These are phyloP conservation scores for Nemania sp. DNA, from an alignment of 2,329 filamentous ascomycete species.

Conservation along the genomic window DNA sequence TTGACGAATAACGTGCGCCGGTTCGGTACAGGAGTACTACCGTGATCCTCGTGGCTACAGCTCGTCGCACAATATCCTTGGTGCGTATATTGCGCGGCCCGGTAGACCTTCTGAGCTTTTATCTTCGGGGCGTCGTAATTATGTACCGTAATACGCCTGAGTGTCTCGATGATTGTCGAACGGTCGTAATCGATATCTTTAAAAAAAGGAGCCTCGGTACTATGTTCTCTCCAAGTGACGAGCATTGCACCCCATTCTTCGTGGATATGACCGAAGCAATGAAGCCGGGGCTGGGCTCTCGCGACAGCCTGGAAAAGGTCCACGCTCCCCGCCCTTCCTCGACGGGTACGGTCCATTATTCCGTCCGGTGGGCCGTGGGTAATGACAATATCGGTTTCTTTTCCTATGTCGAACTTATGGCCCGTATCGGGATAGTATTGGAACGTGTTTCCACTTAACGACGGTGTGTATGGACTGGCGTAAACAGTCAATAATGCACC, in stretches of 20 bases:
- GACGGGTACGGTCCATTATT: conserved; percentile 51
- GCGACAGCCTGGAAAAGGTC: conserved; percentile 53
- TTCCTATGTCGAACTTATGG: conserved; percentile 45
- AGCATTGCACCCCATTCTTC: conserved; percentile 40
- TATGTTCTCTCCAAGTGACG: conserved; percentile 40
- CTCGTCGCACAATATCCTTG: conserved; percentile 46
- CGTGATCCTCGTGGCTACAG: conserved; percentile 44
- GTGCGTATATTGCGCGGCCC: conserved; percentile 10
- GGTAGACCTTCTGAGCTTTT: background rate
- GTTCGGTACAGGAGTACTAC: conserved; percentile 41
- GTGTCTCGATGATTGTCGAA: conserved; percentile 44
- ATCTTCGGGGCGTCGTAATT: conserved; percentile 28
- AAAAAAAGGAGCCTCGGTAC: conserved; percentile 51
- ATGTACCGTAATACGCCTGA: conserved; percentile 37
- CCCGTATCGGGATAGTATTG: conserved; percentile 10
- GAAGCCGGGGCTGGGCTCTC: conserved; percentile 20
- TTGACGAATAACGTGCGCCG: conserved; percentile 64
- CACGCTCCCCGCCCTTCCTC: conserved; percentile 46
- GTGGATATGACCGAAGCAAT: conserved; percentile 11
- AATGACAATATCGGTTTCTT: conserved; percentile 53
- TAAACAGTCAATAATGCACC: conserved; percentile 56
- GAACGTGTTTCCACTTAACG: conserved; percentile 15
- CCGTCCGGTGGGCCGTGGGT: conserved; percentile 58
- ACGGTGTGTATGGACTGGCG: conserved; percentile 59
- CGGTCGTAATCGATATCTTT: conserved; percentile 49